phyloP scores from a whole-genome alignment of 805 yeast species.

The Cyberlindnera mississippiensis region DNA sequence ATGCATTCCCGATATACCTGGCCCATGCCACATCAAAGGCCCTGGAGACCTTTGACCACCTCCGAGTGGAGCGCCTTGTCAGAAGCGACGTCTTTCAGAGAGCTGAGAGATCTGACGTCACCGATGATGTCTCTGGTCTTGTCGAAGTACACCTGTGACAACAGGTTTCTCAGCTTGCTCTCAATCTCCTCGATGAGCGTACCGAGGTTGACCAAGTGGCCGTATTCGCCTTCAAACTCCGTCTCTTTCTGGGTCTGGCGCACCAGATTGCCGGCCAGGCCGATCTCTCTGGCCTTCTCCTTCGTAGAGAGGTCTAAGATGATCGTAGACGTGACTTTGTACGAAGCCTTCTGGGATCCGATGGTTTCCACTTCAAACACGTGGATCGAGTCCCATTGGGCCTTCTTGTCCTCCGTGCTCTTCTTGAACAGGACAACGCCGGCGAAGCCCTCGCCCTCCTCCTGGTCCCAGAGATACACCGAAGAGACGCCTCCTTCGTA shows the following conservation, averaged over 20 bases:
- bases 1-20: no score
- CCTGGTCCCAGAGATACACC: constrained; percentile 86
- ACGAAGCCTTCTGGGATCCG: constrained; percentile 26
- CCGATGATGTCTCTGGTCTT: constrained; percentile 86
- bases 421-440: constrained; percentile 89
- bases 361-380: constrained; percentile 57
- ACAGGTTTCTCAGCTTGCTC: constrained; percentile 75
- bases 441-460: constrained; percentile 71
- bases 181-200: constrained; percentile 83
- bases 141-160: constrained; percentile 93
- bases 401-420: constrained; percentile 38
- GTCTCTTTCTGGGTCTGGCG: constrained; percentile 59
- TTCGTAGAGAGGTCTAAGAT: constrained; percentile 57
- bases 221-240: constrained; percentile 9
- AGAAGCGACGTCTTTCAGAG: constrained; percentile 18
- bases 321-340: constrained; percentile 83
- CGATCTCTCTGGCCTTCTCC: constrained; percentile 35
- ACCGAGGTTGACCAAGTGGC: constrained; percentile 82
- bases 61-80: constrained; percentile 32
- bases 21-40: constrained; percentile 22
- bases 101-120: constrained; percentile 47
- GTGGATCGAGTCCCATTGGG: constrained; percentile 86
- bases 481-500: constrained; percentile 92
- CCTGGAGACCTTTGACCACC: constrained; percentile 34
- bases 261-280: constrained; percentile 78